Evolutionary conservation across 2,329 filamentous ascomycete species (phyloP).

Genomic region (Orbilia ellipsospora): DNA sequence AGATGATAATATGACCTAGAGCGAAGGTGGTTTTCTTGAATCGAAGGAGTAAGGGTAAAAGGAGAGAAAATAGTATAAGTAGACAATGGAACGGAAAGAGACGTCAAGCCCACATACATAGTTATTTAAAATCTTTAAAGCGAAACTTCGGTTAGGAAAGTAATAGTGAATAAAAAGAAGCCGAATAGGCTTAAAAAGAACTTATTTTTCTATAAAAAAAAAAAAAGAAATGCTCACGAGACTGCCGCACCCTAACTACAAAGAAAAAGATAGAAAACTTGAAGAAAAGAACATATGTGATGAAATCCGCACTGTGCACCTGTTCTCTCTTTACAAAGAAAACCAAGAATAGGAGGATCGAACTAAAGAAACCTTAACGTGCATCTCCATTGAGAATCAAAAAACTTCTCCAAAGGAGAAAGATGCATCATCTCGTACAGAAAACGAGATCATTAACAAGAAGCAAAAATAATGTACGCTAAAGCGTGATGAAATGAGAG

Average conservation of each 20-base stretch:
- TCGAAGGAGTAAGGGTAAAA: not conserved
- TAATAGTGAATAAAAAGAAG: no score
- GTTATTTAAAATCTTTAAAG: no score
- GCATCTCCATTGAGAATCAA: not conserved
- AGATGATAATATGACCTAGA: constrained; percentile 35
- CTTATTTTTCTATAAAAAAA: constrained; percentile 22
- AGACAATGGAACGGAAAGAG: constrained; percentile 40
- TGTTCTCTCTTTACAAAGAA: not conserved
- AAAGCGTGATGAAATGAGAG: constrained; percentile 23
- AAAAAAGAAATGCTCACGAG: constrained; percentile 17
- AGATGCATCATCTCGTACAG: constrained; percentile 1
- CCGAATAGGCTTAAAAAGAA: not conserved
- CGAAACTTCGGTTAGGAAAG: no score
- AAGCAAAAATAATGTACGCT: constrained; percentile 26
- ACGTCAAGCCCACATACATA: constrained; percentile 32
- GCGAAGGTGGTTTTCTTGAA: constrained; percentile 6
- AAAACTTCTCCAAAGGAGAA: not conserved
- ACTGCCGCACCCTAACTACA: constrained; percentile 51
- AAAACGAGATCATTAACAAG: constrained; percentile 1
- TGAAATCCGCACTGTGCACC: constrained; percentile 3
- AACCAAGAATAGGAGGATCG: not conserved
- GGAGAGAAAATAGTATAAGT: constrained; percentile 22
- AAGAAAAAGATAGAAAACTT: constrained; percentile 3
- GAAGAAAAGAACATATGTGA: constrained; percentile 6
- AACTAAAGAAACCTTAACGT: constrained; percentile 36